Percentiles rank a stretch among this genome's conserved stretches.
Conservation (phyloP, 2,329 filamentous ascomycete genomes). For the Zalaria sp. region DNA sequence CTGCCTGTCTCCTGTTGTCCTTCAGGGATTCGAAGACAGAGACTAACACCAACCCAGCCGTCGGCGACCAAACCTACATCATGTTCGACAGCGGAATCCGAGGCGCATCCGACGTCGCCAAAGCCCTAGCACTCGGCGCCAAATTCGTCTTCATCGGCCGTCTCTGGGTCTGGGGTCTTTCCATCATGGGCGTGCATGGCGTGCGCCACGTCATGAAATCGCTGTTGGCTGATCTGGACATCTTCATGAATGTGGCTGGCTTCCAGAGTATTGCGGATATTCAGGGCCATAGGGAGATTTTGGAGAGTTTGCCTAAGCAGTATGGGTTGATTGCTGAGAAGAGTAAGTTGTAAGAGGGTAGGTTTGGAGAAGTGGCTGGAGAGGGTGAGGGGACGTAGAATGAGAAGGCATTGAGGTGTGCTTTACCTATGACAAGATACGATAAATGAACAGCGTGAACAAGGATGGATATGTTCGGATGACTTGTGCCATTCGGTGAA, state of each 20-base stretch:
- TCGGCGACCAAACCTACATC: constrained; percentile 37
- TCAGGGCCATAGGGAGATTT: constrained; percentile 19
- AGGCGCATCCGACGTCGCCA: constrained; percentile 43
- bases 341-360: constrained; percentile 9
- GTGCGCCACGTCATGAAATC: constrained; percentile 48
- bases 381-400: too few species aligned
- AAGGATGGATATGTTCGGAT: too few species aligned
- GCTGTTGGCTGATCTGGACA: constrained; percentile 48
- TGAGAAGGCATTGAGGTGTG: too few species aligned
- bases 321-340: constrained; percentile 12
- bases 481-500: too few species aligned
- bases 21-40: not conserved
- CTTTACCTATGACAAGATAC: too few species aligned
- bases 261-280: constrained; percentile 40
- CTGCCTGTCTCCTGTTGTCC: not conserved
- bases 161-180: constrained; percentile 46
- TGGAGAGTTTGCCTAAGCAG: constrained; percentile 14
- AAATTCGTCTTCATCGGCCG: constrained; percentile 49
- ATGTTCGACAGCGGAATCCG: constrained; percentile 49
- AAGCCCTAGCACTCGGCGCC: constrained; percentile 46
- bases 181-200: constrained; percentile 45
- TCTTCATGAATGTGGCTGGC: constrained; percentile 45
- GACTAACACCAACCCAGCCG: constrained; percentile 17
- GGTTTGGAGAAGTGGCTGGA: not conserved
- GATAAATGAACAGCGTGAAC: too few species aligned